Evolutionary conservation across 345 rosid species (phyloP).

Genomic region (Acer yangbiense): DNA sequence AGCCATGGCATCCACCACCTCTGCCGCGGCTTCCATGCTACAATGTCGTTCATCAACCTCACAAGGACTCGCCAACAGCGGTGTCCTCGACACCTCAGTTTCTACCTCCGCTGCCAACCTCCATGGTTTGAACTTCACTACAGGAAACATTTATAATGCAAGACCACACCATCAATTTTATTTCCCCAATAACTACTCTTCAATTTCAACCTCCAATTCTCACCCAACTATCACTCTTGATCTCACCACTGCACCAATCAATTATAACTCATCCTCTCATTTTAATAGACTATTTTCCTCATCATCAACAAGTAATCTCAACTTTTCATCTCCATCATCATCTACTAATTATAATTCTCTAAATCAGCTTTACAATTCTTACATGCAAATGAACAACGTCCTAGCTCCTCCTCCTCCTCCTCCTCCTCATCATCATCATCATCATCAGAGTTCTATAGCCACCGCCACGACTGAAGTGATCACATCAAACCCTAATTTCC

Average conservation of each 20-base stretch:
- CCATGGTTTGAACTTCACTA: constrained; percentile 27
- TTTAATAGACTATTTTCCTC: constrained; percentile 8
- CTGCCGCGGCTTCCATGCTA: constrained; percentile 34
- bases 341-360: constrained; percentile 9
- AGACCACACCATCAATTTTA: constrained; percentile 25
- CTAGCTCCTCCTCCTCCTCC: constrained; percentile 11
- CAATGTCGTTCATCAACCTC: constrained; percentile 15
- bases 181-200: constrained; percentile 31
- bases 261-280: constrained; percentile 4
- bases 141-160: constrained; percentile 18
- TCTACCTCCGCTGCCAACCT: constrained; percentile 20
- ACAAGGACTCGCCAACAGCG: neutral
- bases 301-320: constrained; percentile 32
- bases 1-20: constrained; percentile 35
- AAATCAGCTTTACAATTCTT: neutral
- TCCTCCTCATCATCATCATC: constrained; percentile 2
- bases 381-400: constrained; percentile 23
- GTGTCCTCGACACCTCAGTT: constrained; percentile 11
- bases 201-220: constrained; percentile 49
- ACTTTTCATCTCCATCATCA: constrained; percentile 34
- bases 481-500: constrained; percentile 36
- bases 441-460: constrained; percentile 22
- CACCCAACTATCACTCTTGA: constrained; percentile 73
- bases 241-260: constrained; percentile 52
- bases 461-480: constrained; percentile 40